Conservation (phyloP, 176 grass and related monocot genomes). For the Pontederia crassipes region DNA sequence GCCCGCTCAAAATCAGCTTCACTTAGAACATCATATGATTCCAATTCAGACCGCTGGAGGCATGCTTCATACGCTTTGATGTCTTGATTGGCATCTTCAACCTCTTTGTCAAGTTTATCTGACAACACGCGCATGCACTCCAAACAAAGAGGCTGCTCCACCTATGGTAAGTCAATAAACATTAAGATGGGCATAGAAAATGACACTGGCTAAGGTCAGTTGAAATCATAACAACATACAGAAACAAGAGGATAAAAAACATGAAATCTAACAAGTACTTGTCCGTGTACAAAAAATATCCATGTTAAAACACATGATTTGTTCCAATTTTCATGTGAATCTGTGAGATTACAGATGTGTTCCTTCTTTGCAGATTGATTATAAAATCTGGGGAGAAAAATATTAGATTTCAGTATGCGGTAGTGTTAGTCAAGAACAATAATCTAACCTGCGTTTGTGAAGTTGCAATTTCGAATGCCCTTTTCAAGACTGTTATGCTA, state of each 20-base stretch:
- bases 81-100: constrained; percentile 75
- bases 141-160: constrained; percentile 93
- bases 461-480: constrained; percentile 88
- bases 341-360: too few relatives aligned
- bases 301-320: too few relatives aligned
- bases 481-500: constrained; percentile 73
- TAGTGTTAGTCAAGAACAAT: too few relatives aligned
- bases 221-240: background rate
- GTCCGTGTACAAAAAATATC: too few relatives aligned
- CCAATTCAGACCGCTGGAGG: constrained; percentile 52
- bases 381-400: too few relatives aligned
- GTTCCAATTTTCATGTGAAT: background rate
- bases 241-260: background rate
- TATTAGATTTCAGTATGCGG: too few relatives aligned
- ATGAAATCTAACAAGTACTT: too few relatives aligned
- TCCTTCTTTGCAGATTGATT: background rate
- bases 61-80: constrained; percentile 88
- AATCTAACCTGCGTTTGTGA: constrained; percentile 71
- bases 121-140: constrained; percentile 91
- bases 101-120: constrained; percentile 91
- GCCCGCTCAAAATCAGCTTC: constrained; percentile 68
- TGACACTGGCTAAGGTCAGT: background rate
- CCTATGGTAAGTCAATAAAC: constrained; percentile 26
- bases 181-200: background rate
- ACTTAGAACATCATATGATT: constrained; percentile 58